A percentile compares a stretch with the other conserved stretches of the same genome.
phyloP scores from a whole-genome alignment of 169 alveolate genomes.

The Theileria sp. region DNA sequence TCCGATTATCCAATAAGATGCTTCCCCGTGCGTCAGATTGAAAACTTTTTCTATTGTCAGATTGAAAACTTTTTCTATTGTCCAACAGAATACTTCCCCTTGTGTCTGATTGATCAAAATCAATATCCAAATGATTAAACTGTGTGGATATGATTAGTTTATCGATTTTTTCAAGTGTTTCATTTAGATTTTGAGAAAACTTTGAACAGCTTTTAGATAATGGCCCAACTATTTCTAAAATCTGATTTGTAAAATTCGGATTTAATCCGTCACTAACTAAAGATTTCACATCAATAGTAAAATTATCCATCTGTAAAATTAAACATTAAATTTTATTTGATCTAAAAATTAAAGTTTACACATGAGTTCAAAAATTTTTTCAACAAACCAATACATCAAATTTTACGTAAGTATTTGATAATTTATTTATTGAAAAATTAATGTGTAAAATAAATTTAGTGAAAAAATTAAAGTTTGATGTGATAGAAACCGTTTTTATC shows the following conservation, averaged over 20 bases:
- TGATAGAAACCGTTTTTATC: constrained; percentile 25
- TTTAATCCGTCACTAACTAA: neutral
- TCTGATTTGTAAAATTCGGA: neutral
- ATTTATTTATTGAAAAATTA: neutral
- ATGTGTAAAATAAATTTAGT: neutral
- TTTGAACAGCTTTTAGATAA: neutral
- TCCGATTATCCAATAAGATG: no score
- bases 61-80: no score
- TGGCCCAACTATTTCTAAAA: neutral
- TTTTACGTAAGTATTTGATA: no score
- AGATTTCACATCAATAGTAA: neutral
- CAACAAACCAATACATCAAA: neutral
- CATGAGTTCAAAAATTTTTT: neutral
- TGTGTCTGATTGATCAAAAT: no score
- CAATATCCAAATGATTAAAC: neutral
- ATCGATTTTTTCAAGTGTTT: neutral
- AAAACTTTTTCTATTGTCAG: no score
- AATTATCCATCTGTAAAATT: neutral
- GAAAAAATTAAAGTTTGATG: neutral
- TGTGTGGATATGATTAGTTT: neutral
- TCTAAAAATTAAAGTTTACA: neutral
- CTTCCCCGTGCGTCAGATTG: no score
- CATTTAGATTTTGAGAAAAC: neutral
- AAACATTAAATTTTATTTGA: no score
- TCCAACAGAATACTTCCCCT: no score